Conservation (phyloP, 192 early-diverging fungal genomes). For the Gigaspora rosea region DNA sequence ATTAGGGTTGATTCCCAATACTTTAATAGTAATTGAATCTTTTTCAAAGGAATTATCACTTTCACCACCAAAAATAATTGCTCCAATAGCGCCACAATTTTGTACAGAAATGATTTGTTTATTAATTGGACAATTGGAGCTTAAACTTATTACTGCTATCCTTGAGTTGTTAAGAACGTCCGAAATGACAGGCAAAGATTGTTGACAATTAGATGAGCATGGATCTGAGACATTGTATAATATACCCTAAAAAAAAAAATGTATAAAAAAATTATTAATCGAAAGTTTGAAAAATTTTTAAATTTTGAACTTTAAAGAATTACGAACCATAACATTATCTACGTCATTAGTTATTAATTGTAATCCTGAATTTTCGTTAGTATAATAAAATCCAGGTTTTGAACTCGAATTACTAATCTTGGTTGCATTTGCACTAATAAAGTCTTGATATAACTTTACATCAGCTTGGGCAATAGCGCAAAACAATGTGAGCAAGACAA, state of each 20-base stretch:
- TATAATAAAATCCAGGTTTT: background rate
- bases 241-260: slow-evolving; percentile 9
- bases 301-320: background rate
- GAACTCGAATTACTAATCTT: background rate
- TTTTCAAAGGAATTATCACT: background rate
- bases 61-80: background rate
- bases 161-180: background rate
- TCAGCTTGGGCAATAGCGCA: background rate
- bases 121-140: background rate
- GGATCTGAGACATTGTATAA: background rate
- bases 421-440: background rate
- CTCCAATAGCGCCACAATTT: slow-evolving; percentile 4
- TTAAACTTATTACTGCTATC: slow-evolving; percentile 3
- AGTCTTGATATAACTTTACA: slow-evolving; percentile 21
- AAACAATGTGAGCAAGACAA: slow-evolving; percentile 9
- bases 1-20: background rate
- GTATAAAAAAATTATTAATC: background rate
- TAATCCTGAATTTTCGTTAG: background rate
- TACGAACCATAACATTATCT: background rate
- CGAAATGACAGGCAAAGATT: background rate
- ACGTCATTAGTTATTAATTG: background rate
- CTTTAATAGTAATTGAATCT: background rate
- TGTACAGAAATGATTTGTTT: slow-evolving; percentile 17
- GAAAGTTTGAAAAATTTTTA: background rate
- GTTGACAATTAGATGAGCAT: background rate